Evolutionary conservation across 345 rosid genomes (phyloP).

Genomic region (Sonneratia alba): DNA sequence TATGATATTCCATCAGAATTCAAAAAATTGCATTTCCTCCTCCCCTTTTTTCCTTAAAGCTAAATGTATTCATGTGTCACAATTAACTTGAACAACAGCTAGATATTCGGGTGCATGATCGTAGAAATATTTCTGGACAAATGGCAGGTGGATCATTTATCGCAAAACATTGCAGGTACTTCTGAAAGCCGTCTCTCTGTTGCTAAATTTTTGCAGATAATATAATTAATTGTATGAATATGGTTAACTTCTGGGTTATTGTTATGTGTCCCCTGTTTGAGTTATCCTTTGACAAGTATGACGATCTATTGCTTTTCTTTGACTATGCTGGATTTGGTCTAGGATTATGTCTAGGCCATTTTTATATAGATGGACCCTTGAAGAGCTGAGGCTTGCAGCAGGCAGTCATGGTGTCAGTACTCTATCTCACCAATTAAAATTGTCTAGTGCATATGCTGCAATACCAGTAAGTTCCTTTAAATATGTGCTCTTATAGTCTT

Average conservation of each 20-base stretch:
- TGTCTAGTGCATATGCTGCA: slow-evolving; percentile 66
- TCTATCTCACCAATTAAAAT: slow-evolving; percentile 54
- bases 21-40: background rate
- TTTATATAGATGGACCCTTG: slow-evolving; percentile 47
- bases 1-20: background rate
- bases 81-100: slow-evolving; percentile 35
- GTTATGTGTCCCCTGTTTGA: background rate
- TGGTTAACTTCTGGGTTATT: background rate
- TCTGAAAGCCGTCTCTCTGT: background rate
- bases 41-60: background rate
- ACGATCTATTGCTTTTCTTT: slow-evolving; percentile 4
- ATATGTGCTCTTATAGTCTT: background rate
- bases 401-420: slow-evolving; percentile 40
- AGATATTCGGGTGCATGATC: slow-evolving; percentile 49
- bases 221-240: background rate
- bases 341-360: slow-evolving; percentile 23
- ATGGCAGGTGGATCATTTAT: slow-evolving; percentile 20
- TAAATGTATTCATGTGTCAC: background rate
- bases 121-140: slow-evolving; percentile 66
- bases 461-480: slow-evolving; percentile 40
- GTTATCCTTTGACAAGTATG: background rate
- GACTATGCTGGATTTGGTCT: slow-evolving; percentile 16
- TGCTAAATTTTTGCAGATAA: background rate
- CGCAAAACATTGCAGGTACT: slow-evolving; percentile 34
- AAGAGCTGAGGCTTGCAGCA: slow-evolving; percentile 64